Evolutionary conservation across 345 rosid genomes (phyloP), one percentile per base, ranked within the genome.

Genomic region (Aquilaria yunnanensis): DNA sequence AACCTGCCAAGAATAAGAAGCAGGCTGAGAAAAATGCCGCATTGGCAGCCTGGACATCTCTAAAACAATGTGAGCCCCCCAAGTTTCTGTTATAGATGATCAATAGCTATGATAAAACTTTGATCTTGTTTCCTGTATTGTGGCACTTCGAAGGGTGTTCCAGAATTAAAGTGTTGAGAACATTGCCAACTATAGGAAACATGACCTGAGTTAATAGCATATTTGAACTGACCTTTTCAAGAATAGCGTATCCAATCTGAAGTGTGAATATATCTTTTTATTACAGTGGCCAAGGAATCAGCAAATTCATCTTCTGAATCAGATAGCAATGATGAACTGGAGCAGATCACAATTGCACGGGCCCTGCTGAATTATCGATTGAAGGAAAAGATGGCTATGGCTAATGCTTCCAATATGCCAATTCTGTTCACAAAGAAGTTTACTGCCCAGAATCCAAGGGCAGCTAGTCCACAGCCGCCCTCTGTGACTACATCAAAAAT

Each of bases 1-100:
- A 90, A 64, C 81, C 89, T 49, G 99, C 99, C 50, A 94, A 94
- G 80, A 94, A 85, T 65, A 94, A 94, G 81, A 94, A 94, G 62
- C 99, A 94, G 73, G 99, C 99, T 5, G 99, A 94, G 80, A 94
- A 94, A 77, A 94, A 94, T 78, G 96, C 99, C n/a, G 99, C 99
- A 47, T 86, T 94, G 99, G 83, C 99, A 59, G 95, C 99, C 48
- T 94, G 99, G 99, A 79, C 92, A 61, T 90, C 97, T 56, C 74
- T 94, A 7, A 94, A 88, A 78, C 96, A 82, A 75, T 77, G 99
- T 88, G 76, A 88, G 92, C 74, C 54, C 60, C 23, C 23, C 23
- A 23, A 23, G 23, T 5, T 53, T 47, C 23, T 56, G 51, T 47
- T 53, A 23, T 23, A 23, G 23, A 23, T 23, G 23, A 23, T 23